A percentile compares a stretch with the other conserved stretches of the same genome.
Evolutionary conservation across 2,329 filamentous ascomycete species (phyloP).

Genomic region (Exophiala sp.): DNA sequence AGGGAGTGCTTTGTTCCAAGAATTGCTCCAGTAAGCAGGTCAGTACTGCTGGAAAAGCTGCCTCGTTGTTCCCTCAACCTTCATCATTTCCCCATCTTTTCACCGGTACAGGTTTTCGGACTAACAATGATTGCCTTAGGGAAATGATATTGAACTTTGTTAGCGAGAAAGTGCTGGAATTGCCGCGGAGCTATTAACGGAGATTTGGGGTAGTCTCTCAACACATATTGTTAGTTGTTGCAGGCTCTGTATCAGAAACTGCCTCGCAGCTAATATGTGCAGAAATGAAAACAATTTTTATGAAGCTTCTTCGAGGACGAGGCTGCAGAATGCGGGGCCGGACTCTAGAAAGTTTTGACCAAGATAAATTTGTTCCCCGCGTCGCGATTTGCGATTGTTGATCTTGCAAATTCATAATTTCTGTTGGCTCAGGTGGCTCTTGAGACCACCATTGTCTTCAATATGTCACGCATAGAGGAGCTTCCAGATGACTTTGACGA

Average conservation of each 20-base stretch:
- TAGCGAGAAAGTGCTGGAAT: constrained; percentile 42
- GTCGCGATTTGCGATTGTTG: neutral
- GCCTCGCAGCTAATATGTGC: too few relatives aligned
- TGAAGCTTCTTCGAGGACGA: neutral
- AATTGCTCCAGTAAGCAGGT: constrained; percentile 63
- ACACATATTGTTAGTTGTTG: too few relatives aligned
- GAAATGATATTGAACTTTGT: constrained; percentile 49
- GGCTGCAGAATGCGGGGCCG: too few relatives aligned
- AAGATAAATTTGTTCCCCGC: constrained; percentile 3
- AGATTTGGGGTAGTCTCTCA: neutral
- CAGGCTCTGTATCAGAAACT: too few relatives aligned
- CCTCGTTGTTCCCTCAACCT: too few relatives aligned
- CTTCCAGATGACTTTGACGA: constrained; percentile 51
- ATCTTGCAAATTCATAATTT: neutral
- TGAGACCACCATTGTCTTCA: too few relatives aligned
- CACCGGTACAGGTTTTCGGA: too few relatives aligned
- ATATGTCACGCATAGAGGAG: constrained; percentile 44
- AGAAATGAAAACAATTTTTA: too few relatives aligned
- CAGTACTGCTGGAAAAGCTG: too few relatives aligned
- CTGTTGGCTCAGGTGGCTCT: too few relatives aligned
- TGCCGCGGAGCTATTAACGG: constrained; percentile 43
- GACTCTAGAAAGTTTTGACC: neutral
- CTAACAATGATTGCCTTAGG: constrained; percentile 36
- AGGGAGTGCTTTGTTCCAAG: constrained; percentile 59
- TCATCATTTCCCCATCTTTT: too few relatives aligned